Evolutionary conservation across 495 filamentous ascomycete genomes (phyloP).

Genomic region (Aeminium ludgeri): DNA sequence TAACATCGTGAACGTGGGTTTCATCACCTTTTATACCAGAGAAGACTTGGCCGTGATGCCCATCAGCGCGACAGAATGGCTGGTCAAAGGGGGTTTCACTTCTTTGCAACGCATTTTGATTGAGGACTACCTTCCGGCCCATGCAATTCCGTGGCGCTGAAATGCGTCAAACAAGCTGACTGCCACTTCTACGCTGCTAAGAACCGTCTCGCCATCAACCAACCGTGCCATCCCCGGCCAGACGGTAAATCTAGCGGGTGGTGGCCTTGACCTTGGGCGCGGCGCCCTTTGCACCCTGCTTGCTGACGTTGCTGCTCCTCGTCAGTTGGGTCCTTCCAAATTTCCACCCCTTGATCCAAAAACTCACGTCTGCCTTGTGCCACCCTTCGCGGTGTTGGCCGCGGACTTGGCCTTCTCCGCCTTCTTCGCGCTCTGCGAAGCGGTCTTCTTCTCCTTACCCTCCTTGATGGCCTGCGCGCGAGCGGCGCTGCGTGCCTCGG

Average conservation of each 20-base stretch:
- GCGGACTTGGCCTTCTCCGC: conserved; percentile 96
- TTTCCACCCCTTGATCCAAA: background rate
- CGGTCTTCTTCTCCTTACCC: conserved; percentile 92
- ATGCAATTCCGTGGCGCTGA: no score
- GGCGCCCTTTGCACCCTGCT: conserved; percentile 92
- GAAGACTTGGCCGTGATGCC: no score
- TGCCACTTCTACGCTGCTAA: no score
- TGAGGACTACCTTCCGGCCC: no score
- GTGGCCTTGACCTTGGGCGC: conserved; percentile 71
- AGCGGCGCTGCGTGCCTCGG: conserved; percentile 85
- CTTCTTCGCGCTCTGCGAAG: conserved; percentile 82
- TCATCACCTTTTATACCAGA: no score
- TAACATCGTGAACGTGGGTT: no score
- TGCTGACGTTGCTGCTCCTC: conserved; percentile 44
- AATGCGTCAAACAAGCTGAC: no score
- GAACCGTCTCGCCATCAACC: no score
- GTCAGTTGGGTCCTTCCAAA: background rate
- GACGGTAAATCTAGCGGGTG: conserved; percentile 44
- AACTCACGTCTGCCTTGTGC: conserved; percentile 40
- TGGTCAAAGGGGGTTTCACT: no score
- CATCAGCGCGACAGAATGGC: no score
- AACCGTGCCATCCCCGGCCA: no score
- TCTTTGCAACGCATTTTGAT: no score
- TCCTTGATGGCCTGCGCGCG: conserved; percentile 83
- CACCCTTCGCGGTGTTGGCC: conserved; percentile 52